A percentile compares a stretch with the other conserved stretches of the same genome.
Conservation (phyloP, 805 yeast genomes). For the Cephaloascus albidus region DNA sequence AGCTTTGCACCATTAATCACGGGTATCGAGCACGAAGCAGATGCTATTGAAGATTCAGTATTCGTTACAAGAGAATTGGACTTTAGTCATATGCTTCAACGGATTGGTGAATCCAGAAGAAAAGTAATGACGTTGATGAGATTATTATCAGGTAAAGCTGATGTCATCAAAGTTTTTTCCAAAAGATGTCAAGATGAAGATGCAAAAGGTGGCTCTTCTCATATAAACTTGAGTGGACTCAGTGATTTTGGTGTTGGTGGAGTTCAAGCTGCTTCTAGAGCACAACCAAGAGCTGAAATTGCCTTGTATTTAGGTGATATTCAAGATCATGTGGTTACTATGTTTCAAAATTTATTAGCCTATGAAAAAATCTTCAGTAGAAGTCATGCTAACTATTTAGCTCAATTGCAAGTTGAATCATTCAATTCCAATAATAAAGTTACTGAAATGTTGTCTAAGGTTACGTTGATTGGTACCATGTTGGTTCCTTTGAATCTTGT, state of each 20-base stretch:
- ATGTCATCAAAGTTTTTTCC: constrained; percentile 92
- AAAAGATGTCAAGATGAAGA: constrained; percentile 83
- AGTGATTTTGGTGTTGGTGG: constrained; percentile 1
- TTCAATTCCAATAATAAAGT: constrained; percentile 79
- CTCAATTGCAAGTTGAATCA: constrained; percentile 89
- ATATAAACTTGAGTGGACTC: constrained; percentile 9
- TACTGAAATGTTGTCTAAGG: constrained; percentile 81
- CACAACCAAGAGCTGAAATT: constrained; percentile 79
- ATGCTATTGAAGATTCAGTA: constrained; percentile 77
- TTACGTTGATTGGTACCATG: constrained; percentile 83
- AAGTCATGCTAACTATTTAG: constrained; percentile 85
- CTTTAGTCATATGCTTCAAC: constrained; percentile 64
- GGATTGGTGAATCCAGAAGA: constrained; percentile 83
- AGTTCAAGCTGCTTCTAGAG: constrained; percentile 5
- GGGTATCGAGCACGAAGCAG: constrained; percentile 71
- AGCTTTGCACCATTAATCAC: constrained; percentile 77
- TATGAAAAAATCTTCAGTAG: constrained; percentile 91
- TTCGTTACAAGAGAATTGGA: constrained; percentile 71
- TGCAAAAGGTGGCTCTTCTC: constrained; percentile 3
- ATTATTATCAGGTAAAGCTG: constrained; percentile 86
- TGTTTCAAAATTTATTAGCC: constrained; percentile 83
- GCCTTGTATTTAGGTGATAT: constrained; percentile 91
- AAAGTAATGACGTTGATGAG: constrained; percentile 91
- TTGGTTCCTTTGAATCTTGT: constrained; percentile 83
- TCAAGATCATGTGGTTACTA: constrained; percentile 93